Percentiles rank a stretch among this genome's conserved stretches.
Conservation (phyloP, 2,329 filamentous ascomycete species). For the Akanthomyces muscarius region DNA sequence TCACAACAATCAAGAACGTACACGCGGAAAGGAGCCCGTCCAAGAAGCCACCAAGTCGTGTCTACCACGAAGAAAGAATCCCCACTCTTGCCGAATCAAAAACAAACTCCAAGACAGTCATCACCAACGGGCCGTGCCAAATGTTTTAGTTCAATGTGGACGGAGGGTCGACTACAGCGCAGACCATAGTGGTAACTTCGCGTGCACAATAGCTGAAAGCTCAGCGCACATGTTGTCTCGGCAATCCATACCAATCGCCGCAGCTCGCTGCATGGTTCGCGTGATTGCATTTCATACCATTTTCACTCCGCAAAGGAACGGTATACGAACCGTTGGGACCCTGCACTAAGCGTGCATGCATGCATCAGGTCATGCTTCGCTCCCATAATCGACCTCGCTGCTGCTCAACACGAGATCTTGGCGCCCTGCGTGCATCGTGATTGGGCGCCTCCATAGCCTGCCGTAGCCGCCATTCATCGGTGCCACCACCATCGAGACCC, state of each 20-base stretch:
- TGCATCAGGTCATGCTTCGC: constrained; percentile 8
- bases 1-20: neutral
- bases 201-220: neutral
- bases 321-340: constrained; percentile 1
- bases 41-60: neutral
- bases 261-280: neutral
- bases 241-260: too few relatives aligned
- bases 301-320: neutral
- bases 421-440: neutral
- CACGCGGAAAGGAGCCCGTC: neutral
- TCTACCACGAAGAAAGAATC: neutral
- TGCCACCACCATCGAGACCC: neutral
- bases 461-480: neutral
- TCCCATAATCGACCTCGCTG: neutral
- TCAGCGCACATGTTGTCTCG: neutral
- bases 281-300: neutral
- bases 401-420: constrained; percentile 16
- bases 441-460: constrained; percentile 2
- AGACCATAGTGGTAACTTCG: neutral
- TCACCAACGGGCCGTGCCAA: neutral
- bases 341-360: neutral
- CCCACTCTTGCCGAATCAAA: neutral
- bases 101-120: neutral
- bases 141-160: neutral
- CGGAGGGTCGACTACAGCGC: neutral